Conservation (phyloP, 2,329 filamentous ascomycete genomes). For the Botrytis paeoniae region DNA sequence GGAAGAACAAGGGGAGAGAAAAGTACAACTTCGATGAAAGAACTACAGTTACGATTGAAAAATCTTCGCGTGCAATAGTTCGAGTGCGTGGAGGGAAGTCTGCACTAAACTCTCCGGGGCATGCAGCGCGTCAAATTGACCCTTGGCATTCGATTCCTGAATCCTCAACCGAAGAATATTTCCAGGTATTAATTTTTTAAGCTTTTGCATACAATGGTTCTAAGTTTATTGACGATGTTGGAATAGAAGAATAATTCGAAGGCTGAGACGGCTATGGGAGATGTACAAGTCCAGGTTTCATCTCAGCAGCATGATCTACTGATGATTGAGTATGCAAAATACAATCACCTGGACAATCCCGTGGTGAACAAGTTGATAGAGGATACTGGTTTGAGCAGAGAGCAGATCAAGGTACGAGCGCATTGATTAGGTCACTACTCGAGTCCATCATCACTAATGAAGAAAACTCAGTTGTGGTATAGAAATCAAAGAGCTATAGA, state of each 20-base stretch:
- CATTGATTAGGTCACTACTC: background rate
- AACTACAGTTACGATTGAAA: background rate
- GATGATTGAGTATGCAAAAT: background rate
- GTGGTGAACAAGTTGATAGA: background rate
- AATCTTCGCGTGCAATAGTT: too few species aligned
- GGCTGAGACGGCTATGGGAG: background rate
- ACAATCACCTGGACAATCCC: background rate
- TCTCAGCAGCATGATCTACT: background rate
- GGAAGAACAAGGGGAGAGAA: slow-evolving; percentile 1
- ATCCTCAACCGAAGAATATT: background rate
- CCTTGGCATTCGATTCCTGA: background rate
- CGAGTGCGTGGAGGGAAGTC: background rate
- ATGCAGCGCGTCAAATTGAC: too few species aligned
- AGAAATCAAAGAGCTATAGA: background rate
- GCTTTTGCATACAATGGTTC: background rate
- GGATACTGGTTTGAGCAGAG: background rate
- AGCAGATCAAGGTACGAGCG: background rate
- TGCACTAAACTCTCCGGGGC: background rate
- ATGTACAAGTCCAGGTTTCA: background rate
- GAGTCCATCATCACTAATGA: background rate
- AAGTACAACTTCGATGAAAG: slow-evolving; percentile 7
- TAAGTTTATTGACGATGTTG: background rate
- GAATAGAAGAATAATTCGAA: background rate
- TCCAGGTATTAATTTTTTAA: background rate
- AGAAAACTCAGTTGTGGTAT: background rate